A percentile compares a stretch with the other conserved stretches of the same genome.
Conservation (phyloP, 768 basidiomycete species). For the Amyloporia xantha region DNA sequence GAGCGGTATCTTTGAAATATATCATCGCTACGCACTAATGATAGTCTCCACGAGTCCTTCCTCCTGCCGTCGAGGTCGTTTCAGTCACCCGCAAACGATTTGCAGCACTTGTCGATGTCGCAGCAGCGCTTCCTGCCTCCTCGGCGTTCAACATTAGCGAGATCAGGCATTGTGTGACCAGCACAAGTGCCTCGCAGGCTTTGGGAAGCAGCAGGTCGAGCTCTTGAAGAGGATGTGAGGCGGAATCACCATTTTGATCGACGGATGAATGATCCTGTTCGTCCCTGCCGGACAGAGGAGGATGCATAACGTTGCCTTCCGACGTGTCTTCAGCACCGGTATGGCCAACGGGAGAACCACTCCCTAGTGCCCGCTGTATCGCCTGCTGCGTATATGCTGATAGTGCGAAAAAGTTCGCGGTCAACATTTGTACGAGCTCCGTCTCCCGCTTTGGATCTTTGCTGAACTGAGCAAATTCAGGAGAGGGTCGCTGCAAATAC, state of each 20-base stretch:
- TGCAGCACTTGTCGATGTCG: not conserved
- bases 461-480: slow-evolving; percentile 34
- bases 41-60: slow-evolving; percentile 16
- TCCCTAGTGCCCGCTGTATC: slow-evolving; percentile 21
- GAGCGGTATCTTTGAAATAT: not conserved
- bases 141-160: slow-evolving; percentile 53
- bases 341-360: not conserved
- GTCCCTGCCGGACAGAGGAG: not conserved
- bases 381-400: slow-evolving; percentile 50
- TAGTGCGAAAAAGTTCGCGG: slow-evolving; percentile 54
- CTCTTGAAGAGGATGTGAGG: slow-evolving; percentile 27
- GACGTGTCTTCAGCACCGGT: not conserved
- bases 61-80: slow-evolving; percentile 9
- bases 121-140: slow-evolving; percentile 21
- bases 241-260: not conserved
- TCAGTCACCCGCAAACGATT: not conserved
- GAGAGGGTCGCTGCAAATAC: slow-evolving; percentile 49
- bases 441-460: too few species aligned
- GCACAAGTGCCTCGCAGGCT: slow-evolving; percentile 73
- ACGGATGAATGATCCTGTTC: too few species aligned
- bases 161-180: slow-evolving; percentile 70
- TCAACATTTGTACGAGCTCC: slow-evolving; percentile 42
- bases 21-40: slow-evolving; percentile 14
- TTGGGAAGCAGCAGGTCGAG: slow-evolving; percentile 70
- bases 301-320: too few species aligned